These are phyloP conservation scores for Brettanomyces naardenensis DNA, from an alignment of 805 yeast genomes.

Conservation along the genomic window DNA sequence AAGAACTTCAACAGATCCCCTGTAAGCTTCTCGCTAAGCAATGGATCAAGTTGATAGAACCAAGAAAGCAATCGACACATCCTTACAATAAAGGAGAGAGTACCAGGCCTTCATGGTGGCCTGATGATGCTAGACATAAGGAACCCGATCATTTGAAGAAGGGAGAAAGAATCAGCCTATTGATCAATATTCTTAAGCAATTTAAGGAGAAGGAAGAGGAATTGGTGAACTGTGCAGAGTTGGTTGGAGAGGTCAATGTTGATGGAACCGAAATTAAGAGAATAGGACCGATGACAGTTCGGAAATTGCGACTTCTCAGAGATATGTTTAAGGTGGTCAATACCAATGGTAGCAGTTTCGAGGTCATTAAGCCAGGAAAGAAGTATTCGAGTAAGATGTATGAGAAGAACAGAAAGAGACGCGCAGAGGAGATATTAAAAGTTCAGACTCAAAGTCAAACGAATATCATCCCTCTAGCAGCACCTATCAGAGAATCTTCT, in stretches of 20 bases:
- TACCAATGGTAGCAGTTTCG: constrained; percentile 6
- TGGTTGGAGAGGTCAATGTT: constrained; percentile 16
- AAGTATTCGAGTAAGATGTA: constrained; percentile 22
- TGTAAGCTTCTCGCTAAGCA: constrained; percentile 59
- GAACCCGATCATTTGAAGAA: constrained; percentile 72
- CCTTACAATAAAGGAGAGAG: constrained; percentile 52
- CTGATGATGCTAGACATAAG: constrained; percentile 43
- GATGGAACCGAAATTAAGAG: constrained; percentile 6
- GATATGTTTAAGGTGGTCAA: constrained; percentile 21
- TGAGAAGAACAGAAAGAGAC: constrained; percentile 2
- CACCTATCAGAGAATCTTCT: background rate
- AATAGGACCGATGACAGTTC: background rate
- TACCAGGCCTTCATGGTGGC: constrained; percentile 69
- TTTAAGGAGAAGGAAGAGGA: constrained; percentile 17
- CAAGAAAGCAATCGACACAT: constrained; percentile 51
- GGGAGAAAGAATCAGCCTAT: constrained; percentile 42
- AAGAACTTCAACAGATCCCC: constrained; percentile 38
- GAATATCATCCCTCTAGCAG: background rate
- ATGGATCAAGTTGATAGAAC: constrained; percentile 63
- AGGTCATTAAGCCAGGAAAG: constrained; percentile 24
- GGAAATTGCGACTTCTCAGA: constrained; percentile 16
- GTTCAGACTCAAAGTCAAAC: too few species aligned
- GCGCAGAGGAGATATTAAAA: background rate
- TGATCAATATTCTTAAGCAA: constrained; percentile 32
- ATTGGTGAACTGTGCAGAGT: constrained; percentile 15